Evolutionary conservation across 2,329 filamentous ascomycete genomes (phyloP), one percentile per base, ranked within the genome.

Genomic region (Coniella vitis): DNA sequence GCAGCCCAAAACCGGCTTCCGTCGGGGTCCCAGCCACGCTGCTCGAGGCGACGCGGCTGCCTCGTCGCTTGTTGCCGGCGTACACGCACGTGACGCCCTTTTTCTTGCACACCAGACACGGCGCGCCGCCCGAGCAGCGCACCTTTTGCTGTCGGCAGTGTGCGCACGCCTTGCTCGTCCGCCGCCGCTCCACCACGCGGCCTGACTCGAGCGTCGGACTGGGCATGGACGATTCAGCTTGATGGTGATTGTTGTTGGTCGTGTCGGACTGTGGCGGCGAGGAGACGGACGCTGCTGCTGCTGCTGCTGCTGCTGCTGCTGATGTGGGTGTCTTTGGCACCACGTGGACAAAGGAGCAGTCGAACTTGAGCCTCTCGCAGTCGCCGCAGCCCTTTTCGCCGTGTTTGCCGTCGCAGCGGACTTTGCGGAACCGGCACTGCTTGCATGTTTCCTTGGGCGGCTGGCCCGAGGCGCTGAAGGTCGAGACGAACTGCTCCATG

Each of bases 401-500:
- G 12, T 20, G 48, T 3, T 29, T 25, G 1, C 51, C 51, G 31
- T 53, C 51, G 10, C 51, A 53, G 13, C 48, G 46, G 1, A 54
- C 51, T 13, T 54, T 54, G 34, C 51, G 49, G 7, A 51, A 51
- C 4, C 52, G 34, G 38, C 52, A 54, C 10, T 54, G 52, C 40
- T 40, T 51, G 42, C 51, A 53, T 7, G 51, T 53, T 10, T 53
- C 51, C 38, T 53, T 53, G 29, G 51, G 44, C 22, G 43, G 44
- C 5, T 46, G 51, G 16, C 51, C 51, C 13, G 51, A 45, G 17
- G 51, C 51, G 48, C 51, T 53, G 41, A 53, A 51, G 3, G 51
- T 53, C 17, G 51, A 47, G 10, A 53, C 51, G 20, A 45, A 53
- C 42, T 53, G 51, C 48, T 53, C 51, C 51, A 53, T 53, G 36